Evolutionary conservation across 2,329 filamentous ascomycete genomes (phyloP), one percentile per base, ranked within the genome.

Genomic region (Aureobasidium zeae): DNA sequence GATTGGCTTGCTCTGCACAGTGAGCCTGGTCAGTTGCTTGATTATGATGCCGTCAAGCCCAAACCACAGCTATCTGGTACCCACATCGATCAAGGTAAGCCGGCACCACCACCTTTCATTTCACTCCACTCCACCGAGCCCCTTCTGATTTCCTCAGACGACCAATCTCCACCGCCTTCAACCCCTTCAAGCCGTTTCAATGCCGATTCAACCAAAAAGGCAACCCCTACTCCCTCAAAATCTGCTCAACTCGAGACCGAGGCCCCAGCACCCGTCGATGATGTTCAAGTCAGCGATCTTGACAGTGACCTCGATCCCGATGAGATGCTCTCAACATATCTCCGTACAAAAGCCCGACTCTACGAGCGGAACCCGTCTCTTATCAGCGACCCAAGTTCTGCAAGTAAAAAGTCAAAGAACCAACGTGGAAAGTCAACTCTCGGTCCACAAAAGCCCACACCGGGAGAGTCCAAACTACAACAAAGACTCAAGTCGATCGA

Each of bases 1-100:
- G 86, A 95, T 54, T 94, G 87, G 86, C 72, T 96, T 43, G 85
- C 86, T n/a, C 69, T 85, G 51, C 77, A 91, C 57, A 85, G 81
- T 53, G 66, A 72, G 11, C 26, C 45, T 19, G 51, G 48, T 16
- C 54, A 58, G 36, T 48, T 61, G 16, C 46, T 51, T 42, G 57
- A 61, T 11, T 63, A 61, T 45, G 60, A 63, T 47, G 51, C 49
- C 32, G 46, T 54, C 21, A 57, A 52, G 47, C 52, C 52, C 12
- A 57, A 51, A 39, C 25, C 48, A 19, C 45, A 42, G 22, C n/a
- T 36, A 12, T 22, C 33, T 6, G 32, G 17, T 33, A 11, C 15
- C 5, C n/a, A 28, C 21, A 25, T 28, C 26, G 31, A 43, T n/a
- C 12, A 32, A 20, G 46, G 46, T 45, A 48, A 45, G 43, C 26